Conservation (phyloP, 805 yeast species). For the Starmerella roubikii region DNA sequence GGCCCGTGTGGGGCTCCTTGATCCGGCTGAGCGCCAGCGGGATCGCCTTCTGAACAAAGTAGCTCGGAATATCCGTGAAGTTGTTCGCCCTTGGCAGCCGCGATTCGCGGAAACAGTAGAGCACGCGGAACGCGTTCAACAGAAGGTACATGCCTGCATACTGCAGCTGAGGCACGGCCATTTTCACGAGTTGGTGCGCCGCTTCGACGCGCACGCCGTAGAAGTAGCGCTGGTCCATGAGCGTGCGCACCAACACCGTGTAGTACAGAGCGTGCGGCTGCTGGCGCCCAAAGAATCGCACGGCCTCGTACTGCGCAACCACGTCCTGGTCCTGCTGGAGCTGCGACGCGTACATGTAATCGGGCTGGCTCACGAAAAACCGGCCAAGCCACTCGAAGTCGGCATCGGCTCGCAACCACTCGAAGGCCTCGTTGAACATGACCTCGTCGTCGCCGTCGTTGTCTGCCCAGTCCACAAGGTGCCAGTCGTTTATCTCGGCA, state of each 20-base stretch:
- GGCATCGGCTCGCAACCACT: slow-evolving; percentile 96
- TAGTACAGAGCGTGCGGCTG: slow-evolving; percentile 61
- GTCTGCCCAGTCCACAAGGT: slow-evolving; percentile 50
- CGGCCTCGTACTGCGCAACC: slow-evolving; percentile 84
- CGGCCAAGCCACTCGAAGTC: slow-evolving; percentile 94
- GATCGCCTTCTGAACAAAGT: slow-evolving; percentile 58
- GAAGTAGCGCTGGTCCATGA: slow-evolving; percentile 72
- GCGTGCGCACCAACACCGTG: slow-evolving; percentile 61
- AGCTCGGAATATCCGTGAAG: slow-evolving; percentile 55
- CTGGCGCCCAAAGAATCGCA: slow-evolving; percentile 52
- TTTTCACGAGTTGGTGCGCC: slow-evolving; percentile 58
- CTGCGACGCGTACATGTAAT: slow-evolving; percentile 89
- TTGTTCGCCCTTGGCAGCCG: slow-evolving; percentile 66
- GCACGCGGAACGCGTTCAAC: slow-evolving; percentile 48
- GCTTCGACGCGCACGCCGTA: slow-evolving; percentile 86
- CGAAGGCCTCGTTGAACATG: slow-evolving; percentile 74
- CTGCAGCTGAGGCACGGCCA: slow-evolving; percentile 46
- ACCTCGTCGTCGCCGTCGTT: slow-evolving; percentile 64
- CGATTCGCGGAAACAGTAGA: slow-evolving; percentile 59
- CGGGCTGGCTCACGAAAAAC: slow-evolving; percentile 73
- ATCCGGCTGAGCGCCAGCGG: slow-evolving; percentile 48
- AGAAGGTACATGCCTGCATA: slow-evolving; percentile 64
- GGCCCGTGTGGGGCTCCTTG: slow-evolving; percentile 44
- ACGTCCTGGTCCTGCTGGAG: slow-evolving; percentile 90
- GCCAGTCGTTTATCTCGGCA: slow-evolving; percentile 57